These are phyloP conservation scores for Solanum gandarillasii DNA, from an alignment of 257 asterid species.

Conservation along the genomic window DNA sequence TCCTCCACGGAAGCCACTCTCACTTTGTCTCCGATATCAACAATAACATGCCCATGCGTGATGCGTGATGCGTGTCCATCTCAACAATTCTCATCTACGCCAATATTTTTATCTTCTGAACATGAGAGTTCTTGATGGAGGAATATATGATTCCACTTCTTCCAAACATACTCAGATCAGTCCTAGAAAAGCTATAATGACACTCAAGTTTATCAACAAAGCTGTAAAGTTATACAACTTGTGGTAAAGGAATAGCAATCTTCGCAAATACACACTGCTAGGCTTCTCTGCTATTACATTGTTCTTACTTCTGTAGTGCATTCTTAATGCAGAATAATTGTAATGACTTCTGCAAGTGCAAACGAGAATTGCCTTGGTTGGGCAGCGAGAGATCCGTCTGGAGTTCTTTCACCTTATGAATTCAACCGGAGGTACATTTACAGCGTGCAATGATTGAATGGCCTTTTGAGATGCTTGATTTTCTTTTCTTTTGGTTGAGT, in stretches of 20 bases:
- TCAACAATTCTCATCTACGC: background rate
- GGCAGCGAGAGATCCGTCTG: conserved; percentile 85
- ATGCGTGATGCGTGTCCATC: background rate
- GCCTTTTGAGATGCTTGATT: background rate
- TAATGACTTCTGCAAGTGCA: conserved; percentile 23
- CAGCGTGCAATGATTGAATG: background rate
- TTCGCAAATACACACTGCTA: background rate
- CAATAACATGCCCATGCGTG: background rate
- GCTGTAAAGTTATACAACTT: background rate
- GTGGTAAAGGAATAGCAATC: background rate
- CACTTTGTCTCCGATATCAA: background rate
- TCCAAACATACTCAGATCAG: background rate
- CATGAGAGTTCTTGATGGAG: background rate
- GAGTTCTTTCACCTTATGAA: conserved; percentile 63
- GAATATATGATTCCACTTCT: background rate
- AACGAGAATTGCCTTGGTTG: conserved; percentile 54
- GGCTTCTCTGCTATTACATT: background rate
- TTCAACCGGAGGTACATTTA: conserved; percentile 57
- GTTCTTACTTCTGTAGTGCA: background rate
- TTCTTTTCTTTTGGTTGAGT: background rate
- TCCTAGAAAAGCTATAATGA: background rate
- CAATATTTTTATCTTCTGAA: background rate
- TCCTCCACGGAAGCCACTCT: background rate
- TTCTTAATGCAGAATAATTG: background rate
- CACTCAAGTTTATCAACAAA: background rate